Conservation (phyloP, 257 asterid species). For the Cruciata laevipes region DNA sequence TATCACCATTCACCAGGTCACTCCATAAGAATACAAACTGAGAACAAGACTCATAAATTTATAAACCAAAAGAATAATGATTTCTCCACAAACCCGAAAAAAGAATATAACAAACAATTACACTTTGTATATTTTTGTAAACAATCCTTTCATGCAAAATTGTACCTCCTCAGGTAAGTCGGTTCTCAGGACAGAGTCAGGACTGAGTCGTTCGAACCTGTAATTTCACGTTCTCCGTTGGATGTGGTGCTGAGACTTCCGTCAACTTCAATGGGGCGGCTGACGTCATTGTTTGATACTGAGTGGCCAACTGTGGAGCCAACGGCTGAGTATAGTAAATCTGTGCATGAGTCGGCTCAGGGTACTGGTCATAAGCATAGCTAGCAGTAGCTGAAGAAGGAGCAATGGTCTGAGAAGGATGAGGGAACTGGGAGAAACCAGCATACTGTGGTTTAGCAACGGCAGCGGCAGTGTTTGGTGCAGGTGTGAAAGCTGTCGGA, state of each 20-base stretch:
- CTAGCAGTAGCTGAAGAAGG: constrained; percentile 50
- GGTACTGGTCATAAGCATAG: constrained; percentile 46
- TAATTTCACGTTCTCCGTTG: constrained; percentile 52
- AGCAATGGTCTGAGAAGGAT: constrained; percentile 61
- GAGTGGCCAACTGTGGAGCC: constrained; percentile 62
- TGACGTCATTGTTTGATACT: constrained; percentile 62
- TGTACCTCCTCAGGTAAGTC: constrained; percentile 43
- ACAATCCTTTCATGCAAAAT: constrained; percentile 58
- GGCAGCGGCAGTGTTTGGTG: constrained; percentile 30
- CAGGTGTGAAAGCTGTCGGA: constrained; percentile 40
- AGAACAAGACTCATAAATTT: constrained; percentile 10
- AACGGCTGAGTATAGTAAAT: constrained; percentile 64
- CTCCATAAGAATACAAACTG: constrained; percentile 16
- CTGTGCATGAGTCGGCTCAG: constrained; percentile 63
- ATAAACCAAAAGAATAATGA: constrained; percentile 10
- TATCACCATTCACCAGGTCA: constrained; percentile 18
- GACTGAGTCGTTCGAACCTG: constrained; percentile 42
- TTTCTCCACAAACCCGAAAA: constrained; percentile 51
- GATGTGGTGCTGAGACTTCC: constrained; percentile 49
- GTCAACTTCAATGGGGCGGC: constrained; percentile 34
- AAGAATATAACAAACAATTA: constrained; percentile 19
- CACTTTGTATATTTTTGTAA: constrained; percentile 17
- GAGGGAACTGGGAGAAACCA: constrained; percentile 68
- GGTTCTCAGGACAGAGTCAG: constrained; percentile 54
- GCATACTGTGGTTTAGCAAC: constrained; percentile 58